Conservation (phyloP, 345 rosid species). For the Cardamine occulta region DNA sequence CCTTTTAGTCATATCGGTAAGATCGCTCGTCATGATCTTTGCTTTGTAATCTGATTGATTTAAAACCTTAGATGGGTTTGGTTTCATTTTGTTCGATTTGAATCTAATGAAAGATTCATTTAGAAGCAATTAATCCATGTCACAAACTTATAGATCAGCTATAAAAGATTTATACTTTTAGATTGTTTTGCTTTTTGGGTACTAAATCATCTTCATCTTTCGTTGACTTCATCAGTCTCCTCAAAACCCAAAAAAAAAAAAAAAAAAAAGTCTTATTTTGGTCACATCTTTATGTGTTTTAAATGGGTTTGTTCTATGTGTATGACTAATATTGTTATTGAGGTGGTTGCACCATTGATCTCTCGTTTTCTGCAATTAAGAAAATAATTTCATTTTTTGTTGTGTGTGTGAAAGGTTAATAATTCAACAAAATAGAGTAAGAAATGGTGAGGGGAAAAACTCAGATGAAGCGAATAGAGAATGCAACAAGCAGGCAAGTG, state of each 20-base stretch:
- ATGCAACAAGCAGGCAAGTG: constrained; percentile 79
- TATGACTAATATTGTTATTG: constrained; percentile 17
- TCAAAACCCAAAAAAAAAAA: background rate
- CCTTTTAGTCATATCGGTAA: constrained; percentile 33
- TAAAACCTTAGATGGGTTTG: constrained; percentile 24
- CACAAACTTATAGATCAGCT: constrained; percentile 28
- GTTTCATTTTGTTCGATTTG: constrained; percentile 25
- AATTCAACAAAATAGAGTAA: background rate
- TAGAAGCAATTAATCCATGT: constrained; percentile 28
- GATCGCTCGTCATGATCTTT: constrained; percentile 25
- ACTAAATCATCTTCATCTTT: constrained; percentile 26
- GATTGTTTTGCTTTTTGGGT: constrained; percentile 36
- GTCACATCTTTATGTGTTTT: background rate
- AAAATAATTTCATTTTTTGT: background rate
- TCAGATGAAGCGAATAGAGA: constrained; percentile 77
- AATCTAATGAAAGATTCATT: constrained; percentile 25
- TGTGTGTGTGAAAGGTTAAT: constrained; percentile 16
- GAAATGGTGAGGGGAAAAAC: constrained; percentile 80
- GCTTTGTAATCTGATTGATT: constrained; percentile 24
- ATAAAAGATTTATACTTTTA: background rate
- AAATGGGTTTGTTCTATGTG: constrained; percentile 4
- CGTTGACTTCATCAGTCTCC: constrained; percentile 42
- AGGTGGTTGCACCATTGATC: constrained; percentile 39
- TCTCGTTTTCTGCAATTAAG: constrained; percentile 16
- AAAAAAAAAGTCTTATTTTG: background rate